Base-by-base conservation (phyloP, 2,329 filamentous ascomycete species). In the Aspergillus quadrilineatus region DNA sequence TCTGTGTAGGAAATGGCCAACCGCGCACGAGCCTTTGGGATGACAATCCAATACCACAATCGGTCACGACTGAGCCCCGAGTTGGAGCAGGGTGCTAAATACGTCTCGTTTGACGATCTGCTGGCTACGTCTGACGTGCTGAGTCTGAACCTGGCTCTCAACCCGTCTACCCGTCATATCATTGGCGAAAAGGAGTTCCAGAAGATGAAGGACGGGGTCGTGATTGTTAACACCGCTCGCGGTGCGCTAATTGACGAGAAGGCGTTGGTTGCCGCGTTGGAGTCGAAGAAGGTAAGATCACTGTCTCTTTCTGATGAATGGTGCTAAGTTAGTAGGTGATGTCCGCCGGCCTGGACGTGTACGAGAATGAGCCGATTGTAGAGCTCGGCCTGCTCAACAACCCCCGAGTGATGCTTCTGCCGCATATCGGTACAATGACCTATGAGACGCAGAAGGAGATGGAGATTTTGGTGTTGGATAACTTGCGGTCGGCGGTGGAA, bases 381-480 rank as follows among this genome's bases (percentile, higher is more conserved):
- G 72, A 85, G 59, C 73, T 75, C 0, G 83, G 80, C 0, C 67
- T 79, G 41, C 61, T 78, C 26, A 71, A 71, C 46, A 78, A 77
- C 61, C 69, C 73, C 4, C 69, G 69, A 41, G 74, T 75, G n/a
- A 81, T 85, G 62, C 63, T 86, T 61, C 67, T 85, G 60, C 84
- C 84, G 39, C 84, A 86, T 63, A 80, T 86, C 60, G 84, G 83
- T 17, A 86, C 83, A 1, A 79, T 73, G 58, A 85, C 83, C 9
- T 81, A 77, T 65, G 83, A 86, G 69, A 85, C 82, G 22, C 82
- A 85, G 71, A 80, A 78, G 61, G 81, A 84, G 53, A 86, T 85
- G 83, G 83, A 86, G 67, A 65, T 84, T 51, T 66, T 85, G 60
- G 82, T 85, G 15, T 59, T 86, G 66, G 77, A 82, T 32, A 86